phyloP scores from a whole-genome alignment of 1,284 basidiomycete species.

The Polyporus tsugae region DNA sequence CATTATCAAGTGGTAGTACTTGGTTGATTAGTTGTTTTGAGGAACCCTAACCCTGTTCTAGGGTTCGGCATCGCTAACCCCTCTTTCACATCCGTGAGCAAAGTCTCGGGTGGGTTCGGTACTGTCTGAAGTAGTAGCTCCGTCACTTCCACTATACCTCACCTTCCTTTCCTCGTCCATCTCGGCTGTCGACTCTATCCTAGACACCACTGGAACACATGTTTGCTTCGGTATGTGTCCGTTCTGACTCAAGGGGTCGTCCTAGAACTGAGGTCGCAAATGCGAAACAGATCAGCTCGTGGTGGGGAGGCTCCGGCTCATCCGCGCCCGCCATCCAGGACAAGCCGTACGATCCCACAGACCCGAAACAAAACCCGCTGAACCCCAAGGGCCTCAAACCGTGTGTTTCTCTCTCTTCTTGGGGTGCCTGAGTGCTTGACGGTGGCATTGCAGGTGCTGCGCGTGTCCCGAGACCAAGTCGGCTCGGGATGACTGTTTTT shows the following conservation, averaged over 20 bases:
- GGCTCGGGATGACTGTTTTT: conserved; percentile 92
- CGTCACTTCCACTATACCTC: background rate
- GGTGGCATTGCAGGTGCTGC: conserved; percentile 74
- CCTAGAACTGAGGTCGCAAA: background rate
- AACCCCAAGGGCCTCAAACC: conserved; percentile 94
- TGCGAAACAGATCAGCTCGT: conserved; percentile 46
- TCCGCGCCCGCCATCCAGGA: conserved; percentile 41
- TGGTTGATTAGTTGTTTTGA: background rate
- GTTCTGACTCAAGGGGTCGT: background rate
- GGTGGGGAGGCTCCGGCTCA: conserved; percentile 50
- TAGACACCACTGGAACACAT: background rate
- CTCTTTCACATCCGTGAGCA: background rate
- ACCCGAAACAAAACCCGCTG: conserved; percentile 80
- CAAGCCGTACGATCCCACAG: conserved; percentile 66
- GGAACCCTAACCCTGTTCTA: background rate
- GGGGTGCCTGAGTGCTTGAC: background rate
- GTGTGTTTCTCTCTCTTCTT: conserved; percentile 57
- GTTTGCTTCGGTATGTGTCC: conserved; percentile 10
- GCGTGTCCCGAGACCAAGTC: conserved; percentile 96
- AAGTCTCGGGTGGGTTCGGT: conserved; percentile 6
- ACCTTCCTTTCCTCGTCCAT: background rate
- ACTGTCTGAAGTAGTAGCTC: background rate
- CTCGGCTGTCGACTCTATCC: background rate
- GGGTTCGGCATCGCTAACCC: background rate
- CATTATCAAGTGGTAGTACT: background rate